Base-by-base conservation (phyloP, 805 yeast species). In the Cyberlindnera xylosilytica region DNA sequence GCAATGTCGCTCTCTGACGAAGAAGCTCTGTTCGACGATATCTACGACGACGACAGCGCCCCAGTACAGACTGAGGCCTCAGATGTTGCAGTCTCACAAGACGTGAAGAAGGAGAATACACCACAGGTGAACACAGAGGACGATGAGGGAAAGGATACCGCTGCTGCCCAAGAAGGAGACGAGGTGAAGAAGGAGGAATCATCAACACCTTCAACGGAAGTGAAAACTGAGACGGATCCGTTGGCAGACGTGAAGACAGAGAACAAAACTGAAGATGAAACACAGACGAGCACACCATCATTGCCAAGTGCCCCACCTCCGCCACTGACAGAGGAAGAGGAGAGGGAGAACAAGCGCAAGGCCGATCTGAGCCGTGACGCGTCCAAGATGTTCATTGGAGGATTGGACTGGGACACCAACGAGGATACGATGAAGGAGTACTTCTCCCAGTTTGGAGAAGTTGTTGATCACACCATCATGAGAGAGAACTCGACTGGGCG, bases 361-460 rank as follows among this genome's bases (percentile, higher is more conserved):
- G 78, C 77, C 13, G 76, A 79, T 63, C 61, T 78, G 50, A 65
- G 77, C 49, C 77, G 81, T 51, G 96, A 87, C 56, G 81, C 81
- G 50, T 95, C 95, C 41, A 89, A 89, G 61, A 86, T 89, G 95
- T 89, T 89, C 58, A 79, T 88, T 63, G 99, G 99, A 50, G 99
- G 99, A 38, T 78, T 91, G 56, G 93, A 91, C 59, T 91, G 98
- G 98, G 97, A 91, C 60, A 91, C 99, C 13, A 82, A 90, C 12
- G 98, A 91, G 59, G 95, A 89, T 49, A 79, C 84, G 26, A 69
- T 91, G 65, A 80, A 75, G 52, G 82, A 79, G 42, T 91, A 91
- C 62, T 91, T 91, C 62, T 70, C 83, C 36, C 83, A 90, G 63
- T 91, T 78, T 61, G 99, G 99, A 54, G 91, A 84, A 50, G 90